Conservation (phyloP, 495 filamentous ascomycete species). For the Thozetella sp. region DNA sequence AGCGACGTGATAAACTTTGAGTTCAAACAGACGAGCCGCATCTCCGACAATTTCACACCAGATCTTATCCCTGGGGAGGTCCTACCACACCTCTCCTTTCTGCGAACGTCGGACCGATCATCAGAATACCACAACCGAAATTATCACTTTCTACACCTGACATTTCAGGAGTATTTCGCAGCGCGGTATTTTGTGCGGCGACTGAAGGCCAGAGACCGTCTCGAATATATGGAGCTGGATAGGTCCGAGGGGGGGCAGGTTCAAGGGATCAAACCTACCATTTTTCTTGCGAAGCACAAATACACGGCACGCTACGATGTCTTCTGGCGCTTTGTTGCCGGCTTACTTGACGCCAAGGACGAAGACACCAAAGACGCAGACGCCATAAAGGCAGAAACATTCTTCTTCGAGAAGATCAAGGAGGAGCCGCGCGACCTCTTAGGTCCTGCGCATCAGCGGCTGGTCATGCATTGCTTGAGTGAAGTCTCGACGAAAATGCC, state of each 20-base stretch:
- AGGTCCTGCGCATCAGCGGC: constrained; percentile 35
- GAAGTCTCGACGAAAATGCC: constrained; percentile 11
- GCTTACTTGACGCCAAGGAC: constrained; percentile 27
- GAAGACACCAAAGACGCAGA: too few species aligned
- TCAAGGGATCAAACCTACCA: constrained; percentile 7
- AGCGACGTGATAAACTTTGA: constrained; percentile 37
- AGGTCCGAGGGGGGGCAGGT: neutral
- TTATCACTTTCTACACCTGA: constrained; percentile 49
- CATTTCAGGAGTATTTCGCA: too few species aligned
- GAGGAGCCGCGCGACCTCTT: constrained; percentile 37
- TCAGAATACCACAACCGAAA: constrained; percentile 11
- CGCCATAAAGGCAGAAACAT: constrained; percentile 3
- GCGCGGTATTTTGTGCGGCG: constrained; percentile 41
- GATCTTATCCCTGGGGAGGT: constrained; percentile 8
- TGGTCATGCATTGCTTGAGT: constrained; percentile 43
- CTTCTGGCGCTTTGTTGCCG: constrained; percentile 45
- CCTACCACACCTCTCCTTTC: constrained; percentile 31
- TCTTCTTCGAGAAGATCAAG: constrained; percentile 38
- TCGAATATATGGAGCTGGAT: constrained; percentile 18
- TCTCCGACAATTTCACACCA: constrained; percentile 16
- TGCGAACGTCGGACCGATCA: constrained; percentile 25
- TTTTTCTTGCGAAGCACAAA: constrained; percentile 37
- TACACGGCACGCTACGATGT: constrained; percentile 40
- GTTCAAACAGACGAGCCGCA: constrained; percentile 13
- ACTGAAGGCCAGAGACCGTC: constrained; percentile 22